Evolutionary conservation across 208 protist genomes (phyloP).

Genomic region (Acanthamoeba triangularis): DNA sequence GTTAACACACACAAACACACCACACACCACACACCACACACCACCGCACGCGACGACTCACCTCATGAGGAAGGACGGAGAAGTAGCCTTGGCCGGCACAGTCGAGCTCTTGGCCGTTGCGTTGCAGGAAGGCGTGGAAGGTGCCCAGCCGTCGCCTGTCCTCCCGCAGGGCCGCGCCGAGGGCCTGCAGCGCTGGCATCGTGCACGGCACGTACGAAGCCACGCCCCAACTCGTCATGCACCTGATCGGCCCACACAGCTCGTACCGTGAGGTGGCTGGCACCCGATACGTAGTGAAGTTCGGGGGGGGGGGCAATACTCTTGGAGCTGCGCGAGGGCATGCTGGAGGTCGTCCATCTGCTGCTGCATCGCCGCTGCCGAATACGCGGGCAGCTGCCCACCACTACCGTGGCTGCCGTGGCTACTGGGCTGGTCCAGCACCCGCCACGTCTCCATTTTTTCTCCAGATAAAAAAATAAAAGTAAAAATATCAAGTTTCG

Average conservation of each 20-base stretch:
- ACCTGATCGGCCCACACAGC: neutral
- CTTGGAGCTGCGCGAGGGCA: neutral
- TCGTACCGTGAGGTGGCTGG: too few species aligned
- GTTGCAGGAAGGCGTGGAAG: conserved; percentile 7
- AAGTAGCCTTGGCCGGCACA: conserved; percentile 16
- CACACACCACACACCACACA: neutral
- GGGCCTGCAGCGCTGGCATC: neutral
- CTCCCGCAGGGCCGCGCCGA: neutral
- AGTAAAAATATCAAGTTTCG: too few species aligned
- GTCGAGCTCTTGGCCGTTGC: neutral
- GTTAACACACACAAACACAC: neutral
- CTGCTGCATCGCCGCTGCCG: neutral
- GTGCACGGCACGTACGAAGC: neutral
- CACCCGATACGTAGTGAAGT: too few species aligned
- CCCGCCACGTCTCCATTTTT: too few species aligned
- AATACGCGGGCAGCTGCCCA: neutral
- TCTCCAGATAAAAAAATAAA: too few species aligned
- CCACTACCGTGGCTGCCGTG: neutral
- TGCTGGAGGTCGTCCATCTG: neutral
- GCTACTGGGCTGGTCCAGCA: too few species aligned
- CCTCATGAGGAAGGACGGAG: neutral
- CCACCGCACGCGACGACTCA: neutral
- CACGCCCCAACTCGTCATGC: neutral
- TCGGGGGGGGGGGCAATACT: neutral
- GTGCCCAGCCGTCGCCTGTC: neutral